A percentile compares a stretch with the other conserved stretches of the same genome.
Conservation (phyloP, 2,329 filamentous ascomycete genomes). For the Cadophora malorum region DNA sequence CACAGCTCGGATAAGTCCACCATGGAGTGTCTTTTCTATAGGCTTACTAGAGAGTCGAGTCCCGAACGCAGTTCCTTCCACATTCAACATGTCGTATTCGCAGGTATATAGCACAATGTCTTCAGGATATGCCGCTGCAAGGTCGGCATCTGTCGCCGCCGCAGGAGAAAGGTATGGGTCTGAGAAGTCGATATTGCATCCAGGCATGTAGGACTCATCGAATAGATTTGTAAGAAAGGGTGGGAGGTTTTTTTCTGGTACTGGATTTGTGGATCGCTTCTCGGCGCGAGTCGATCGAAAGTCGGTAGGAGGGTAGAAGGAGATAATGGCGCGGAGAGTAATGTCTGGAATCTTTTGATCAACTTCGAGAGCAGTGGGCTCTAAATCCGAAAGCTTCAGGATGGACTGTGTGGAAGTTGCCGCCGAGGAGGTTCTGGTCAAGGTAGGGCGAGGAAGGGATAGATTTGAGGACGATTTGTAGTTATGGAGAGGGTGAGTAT, state of each 20-base stretch:
- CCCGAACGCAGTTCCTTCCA: conserved; percentile 66
- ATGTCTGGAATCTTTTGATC: conserved; percentile 49
- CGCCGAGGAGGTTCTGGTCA: conserved; percentile 2
- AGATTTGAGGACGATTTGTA: conserved; percentile 24
- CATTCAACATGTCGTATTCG: conserved; percentile 70
- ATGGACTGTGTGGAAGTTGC: conserved; percentile 33
- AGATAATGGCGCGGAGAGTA: conserved; percentile 57
- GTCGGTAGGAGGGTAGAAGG: conserved; percentile 69
- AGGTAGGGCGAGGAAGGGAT: conserved; percentile 25
- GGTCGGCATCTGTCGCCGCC: conserved; percentile 58
- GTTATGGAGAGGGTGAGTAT: not conserved
- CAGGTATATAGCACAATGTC: conserved; percentile 65
- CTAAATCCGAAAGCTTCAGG: conserved; percentile 42
- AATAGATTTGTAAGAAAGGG: conserved; percentile 66
- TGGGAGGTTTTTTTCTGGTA: conserved; percentile 64
- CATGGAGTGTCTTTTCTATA: conserved; percentile 62
- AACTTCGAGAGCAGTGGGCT: conserved; percentile 43
- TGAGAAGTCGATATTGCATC: conserved; percentile 49
- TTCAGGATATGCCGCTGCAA: conserved; percentile 55
- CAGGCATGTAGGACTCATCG: conserved; percentile 64
- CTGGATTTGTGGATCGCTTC: conserved; percentile 59
- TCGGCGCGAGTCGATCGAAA: conserved; percentile 62
- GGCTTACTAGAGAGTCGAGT: conserved; percentile 57
- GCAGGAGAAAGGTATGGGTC: conserved; percentile 65
- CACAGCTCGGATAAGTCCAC: conserved; percentile 63